Base-by-base conservation (phyloP, 2,329 filamentous ascomycete species). In the Bipolaris cookei region DNA sequence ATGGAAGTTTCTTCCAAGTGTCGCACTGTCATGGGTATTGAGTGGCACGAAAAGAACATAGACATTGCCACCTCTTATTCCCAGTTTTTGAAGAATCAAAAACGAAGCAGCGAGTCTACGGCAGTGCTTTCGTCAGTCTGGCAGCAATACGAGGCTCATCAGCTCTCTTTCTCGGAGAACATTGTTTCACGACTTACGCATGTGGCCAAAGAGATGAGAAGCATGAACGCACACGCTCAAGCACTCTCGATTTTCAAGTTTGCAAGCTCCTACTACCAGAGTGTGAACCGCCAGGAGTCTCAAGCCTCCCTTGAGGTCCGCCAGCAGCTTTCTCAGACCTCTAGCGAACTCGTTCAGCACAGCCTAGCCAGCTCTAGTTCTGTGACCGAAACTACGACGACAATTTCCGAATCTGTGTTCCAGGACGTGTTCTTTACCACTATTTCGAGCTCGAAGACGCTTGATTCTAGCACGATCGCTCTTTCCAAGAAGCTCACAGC, bases 171-270 rank as follows among this genome's bases (percentile, higher is more conserved):
- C 23, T 76, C 78, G 0, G 77, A 80, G 55, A 74, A 68, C 10
- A 71, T 76, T 32, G 61, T 73, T 10, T 56, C 61, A 66, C 37
- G 74, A 62, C 54, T 77, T 62, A 61, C 73, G 6, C 74, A 78
- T 51, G 74, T 82, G 38, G 80, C 80, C 16, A 77, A 76, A 38
- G 72, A 79, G 25, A 78, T 84, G 77, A 79, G 79, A 59, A 71
- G 75, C 1, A 59, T 82, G n/a, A 80, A 79, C 3, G 69, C 80
- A 4, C 76, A 77, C 38, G 72, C 75, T 8, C 71, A 77, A 46
- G 80, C 82, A n/a, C 65, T 84, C 43, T 76, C 76, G 1, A 77
- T 83, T 51, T 82, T 80, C 75, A 81, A 82, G 68, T 74, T 76
- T 28, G 69, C 67, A 7, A 68, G 60, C 42, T 71, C 68, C 1